phyloP scores from a whole-genome alignment of 78 protist genomes.

The Polysphondylium violaceum region DNA sequence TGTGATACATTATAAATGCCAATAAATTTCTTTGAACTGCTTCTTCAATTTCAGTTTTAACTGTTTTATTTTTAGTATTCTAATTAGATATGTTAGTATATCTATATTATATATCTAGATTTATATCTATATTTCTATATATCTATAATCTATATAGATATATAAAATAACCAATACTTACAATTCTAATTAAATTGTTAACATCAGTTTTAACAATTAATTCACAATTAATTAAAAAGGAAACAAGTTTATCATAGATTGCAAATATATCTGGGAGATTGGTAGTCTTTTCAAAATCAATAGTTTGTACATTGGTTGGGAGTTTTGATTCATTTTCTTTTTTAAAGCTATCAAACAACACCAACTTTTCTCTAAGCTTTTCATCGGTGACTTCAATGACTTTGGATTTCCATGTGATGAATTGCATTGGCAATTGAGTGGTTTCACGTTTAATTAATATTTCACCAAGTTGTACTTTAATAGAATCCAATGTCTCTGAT shows the following conservation, averaged over 20 bases:
- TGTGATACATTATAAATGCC: constrained; percentile 24
- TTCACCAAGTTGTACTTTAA: neutral
- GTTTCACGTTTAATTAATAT: neutral
- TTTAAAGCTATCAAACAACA: neutral
- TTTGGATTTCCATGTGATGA: constrained; percentile 38
- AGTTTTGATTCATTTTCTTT: constrained; percentile 4
- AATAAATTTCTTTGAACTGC: neutral
- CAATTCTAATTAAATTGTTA: neutral
- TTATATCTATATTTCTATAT: neutral
- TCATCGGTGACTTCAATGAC: neutral
- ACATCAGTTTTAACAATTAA: constrained; percentile 33
- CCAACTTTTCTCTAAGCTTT: constrained; percentile 21
- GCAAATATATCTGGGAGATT: neutral
- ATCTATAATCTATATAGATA: too few relatives aligned
- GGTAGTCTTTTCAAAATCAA: neutral
- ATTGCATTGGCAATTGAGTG: neutral
- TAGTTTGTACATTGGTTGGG: neutral
- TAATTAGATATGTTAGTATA: neutral
- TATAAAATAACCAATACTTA: neutral
- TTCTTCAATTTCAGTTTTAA: constrained; percentile 64
- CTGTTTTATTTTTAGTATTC: constrained; percentile 45
- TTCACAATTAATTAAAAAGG: constrained; percentile 30
- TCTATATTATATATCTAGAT: neutral
- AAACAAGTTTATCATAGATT: constrained; percentile 37
- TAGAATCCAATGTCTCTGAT: neutral